Evolutionary conservation across 129 eudicot species (phyloP), one percentile per base, ranked within the genome.

Genomic region (Heracleum sosnowskyi): DNA sequence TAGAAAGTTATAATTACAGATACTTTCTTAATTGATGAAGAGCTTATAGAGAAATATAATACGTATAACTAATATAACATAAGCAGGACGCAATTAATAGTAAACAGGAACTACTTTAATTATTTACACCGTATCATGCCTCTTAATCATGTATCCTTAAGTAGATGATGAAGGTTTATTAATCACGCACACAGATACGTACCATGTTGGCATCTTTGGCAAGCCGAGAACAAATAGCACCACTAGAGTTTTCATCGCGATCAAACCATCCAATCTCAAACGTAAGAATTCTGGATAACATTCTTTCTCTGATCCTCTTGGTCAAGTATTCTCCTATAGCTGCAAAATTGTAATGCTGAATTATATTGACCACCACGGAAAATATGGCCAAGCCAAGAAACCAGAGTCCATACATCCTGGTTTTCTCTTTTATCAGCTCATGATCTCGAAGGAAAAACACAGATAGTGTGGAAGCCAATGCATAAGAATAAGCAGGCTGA

Each of bases 221-320:
- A 39, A 83, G 82, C 79, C 82, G 74, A 47, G 86, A 83, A 74
- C 86, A 83, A 63, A 78, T 12, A 60, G 86, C 46, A 42, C 82
- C 86, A 39, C 79, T 83, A 24, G 82, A 26, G 79, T 83, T 83
- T 44, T 78, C 82, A 37, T 83, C 86, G 13, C 49, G 82, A 78
- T 83, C 86, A 74, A 83, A 83, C 86, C 82, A 83, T 34, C 86
- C 86, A 63, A 83, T 72, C 71, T 83, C 86, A 9, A 78, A 83
- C 0, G 79, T 83, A 1, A 83, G 79, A 17, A 83, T 78, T 35
- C 68, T 78, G 13, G 82, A 73, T 29, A 83, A 44, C 86, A 83
- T 78, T 28, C 76, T 44, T 57, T 83, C 86, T 35, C 86, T 78
- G 2, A 83, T 77, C 79, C 86, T 83, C 53, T 69, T 83, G 20